Percentiles rank a stretch among this genome's conserved stretches.
Conservation (phyloP, 352 stramenopile species). For the Phytophthora brassicae region DNA sequence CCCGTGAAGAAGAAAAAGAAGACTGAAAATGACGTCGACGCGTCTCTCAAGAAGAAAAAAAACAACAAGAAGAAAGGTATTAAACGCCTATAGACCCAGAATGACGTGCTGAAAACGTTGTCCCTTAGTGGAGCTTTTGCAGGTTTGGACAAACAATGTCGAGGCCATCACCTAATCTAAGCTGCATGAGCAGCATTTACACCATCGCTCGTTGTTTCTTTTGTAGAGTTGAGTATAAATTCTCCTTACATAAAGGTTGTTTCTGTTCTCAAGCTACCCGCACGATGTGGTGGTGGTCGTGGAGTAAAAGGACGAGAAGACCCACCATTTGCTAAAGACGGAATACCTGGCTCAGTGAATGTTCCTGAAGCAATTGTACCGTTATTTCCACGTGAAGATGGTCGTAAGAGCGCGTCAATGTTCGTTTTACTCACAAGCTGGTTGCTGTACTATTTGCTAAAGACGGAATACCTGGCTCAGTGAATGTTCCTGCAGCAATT, state of each 20-base stretch:
- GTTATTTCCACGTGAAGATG: background rate
- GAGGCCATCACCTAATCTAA: conserved; percentile 32
- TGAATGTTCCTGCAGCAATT: background rate
- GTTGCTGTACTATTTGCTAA: conserved; percentile 45
- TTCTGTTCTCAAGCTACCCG: conserved; percentile 4
- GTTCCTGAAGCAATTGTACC: background rate
- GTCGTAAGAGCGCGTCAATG: conserved; percentile 36
- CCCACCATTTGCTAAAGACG: conserved; percentile 7
- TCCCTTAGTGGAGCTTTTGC: conserved; percentile 16
- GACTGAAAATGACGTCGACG: conserved; percentile 33
- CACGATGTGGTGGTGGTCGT: conserved; percentile 16
- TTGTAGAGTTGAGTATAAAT: background rate
- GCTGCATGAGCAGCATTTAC: conserved; percentile 18
- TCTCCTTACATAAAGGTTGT: conserved; percentile 1
- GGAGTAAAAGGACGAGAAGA: conserved; percentile 18
- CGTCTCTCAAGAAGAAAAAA: conserved; percentile 66
- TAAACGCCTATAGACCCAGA: conserved; percentile 53
- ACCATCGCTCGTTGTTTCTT: background rate
- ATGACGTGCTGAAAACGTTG: background rate
- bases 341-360: background rate
- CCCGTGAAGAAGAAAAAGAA: conserved; percentile 52
- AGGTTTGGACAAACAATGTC: conserved; percentile 13
- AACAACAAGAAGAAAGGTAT: conserved; percentile 71
- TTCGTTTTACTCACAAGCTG: conserved; percentile 58
- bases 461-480: background rate